Conservation (phyloP, 495 filamentous ascomycete genomes). For the Gamarada debralockiae region DNA sequence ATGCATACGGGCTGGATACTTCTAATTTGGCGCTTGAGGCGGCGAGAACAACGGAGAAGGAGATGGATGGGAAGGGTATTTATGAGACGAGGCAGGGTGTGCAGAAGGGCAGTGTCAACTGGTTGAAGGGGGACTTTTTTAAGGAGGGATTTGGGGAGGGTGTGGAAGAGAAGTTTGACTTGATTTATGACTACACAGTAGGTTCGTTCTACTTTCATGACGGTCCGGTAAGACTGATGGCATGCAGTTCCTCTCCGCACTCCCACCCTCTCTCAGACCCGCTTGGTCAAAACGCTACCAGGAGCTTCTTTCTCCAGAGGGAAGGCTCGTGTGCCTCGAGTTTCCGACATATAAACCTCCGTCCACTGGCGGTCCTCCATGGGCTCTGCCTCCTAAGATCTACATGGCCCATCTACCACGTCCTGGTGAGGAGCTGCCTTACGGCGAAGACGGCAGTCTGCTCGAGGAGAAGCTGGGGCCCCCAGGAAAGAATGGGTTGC, state of each 20-base stretch:
- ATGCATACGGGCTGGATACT: constrained; percentile 69
- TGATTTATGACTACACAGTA: constrained; percentile 86
- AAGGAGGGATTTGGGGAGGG: constrained; percentile 53
- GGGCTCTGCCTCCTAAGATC: constrained; percentile 53
- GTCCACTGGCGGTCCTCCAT: constrained; percentile 65
- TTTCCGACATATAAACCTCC: constrained; percentile 71
- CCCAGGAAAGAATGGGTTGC: constrained; percentile 43
- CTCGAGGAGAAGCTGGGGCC: constrained; percentile 38
- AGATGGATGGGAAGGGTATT: constrained; percentile 23
- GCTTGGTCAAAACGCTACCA: constrained; percentile 66
- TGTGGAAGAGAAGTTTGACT: constrained; percentile 58
- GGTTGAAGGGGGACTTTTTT: constrained; percentile 72
- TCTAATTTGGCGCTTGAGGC: constrained; percentile 51
- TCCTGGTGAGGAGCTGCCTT: constrained; percentile 62
- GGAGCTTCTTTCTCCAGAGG: constrained; percentile 54
- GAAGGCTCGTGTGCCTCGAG: constrained; percentile 76
- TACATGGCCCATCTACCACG: constrained; percentile 64
- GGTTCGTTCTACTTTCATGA: constrained; percentile 28
- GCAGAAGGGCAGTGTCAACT: constrained; percentile 52
- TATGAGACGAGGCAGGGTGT: constrained; percentile 44
- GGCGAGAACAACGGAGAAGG: constrained; percentile 44
- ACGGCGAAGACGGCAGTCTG: constrained; percentile 54
- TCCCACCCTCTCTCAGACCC: constrained; percentile 59
- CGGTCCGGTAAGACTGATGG: constrained; percentile 3
- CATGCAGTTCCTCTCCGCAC: constrained; percentile 73